Base-by-base conservation (phyloP, 176 grass and related monocot genomes). In the Juncus effusus region DNA sequence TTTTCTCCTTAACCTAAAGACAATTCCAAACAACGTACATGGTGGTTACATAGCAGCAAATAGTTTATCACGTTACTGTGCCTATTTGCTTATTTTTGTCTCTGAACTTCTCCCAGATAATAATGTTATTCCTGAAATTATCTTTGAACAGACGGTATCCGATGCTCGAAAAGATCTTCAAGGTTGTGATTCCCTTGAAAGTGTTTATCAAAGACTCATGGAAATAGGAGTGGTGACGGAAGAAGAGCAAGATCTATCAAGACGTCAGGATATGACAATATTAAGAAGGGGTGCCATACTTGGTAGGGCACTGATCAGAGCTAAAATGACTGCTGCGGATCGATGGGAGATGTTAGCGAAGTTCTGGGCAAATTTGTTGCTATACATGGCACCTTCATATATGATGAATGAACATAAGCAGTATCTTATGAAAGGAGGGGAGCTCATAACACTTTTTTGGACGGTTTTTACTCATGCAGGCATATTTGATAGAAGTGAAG, bases 31-130 rank as follows among this genome's bases (percentile, higher is more conserved):
- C 12, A 3, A 0, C 0, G 38, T 36, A 3, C 0, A 11, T 11
- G 9, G 52, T 65, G 2, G 1, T 36, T 81, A 77, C 5, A 41
- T 16, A 2, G 39, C 69, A 0, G 83, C 78, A 3, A 67, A 71
- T 6, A 81, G 67, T 67, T 14, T 86, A 59, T 86, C 83, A 1
- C 13, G 74, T 10, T 86, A 86, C 6, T 86, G 83, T 57, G 78
- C 54, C 15, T 85, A 80, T 65, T 57, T 86, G 7, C 13, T 86
- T 0, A 61, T 86, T 51, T 77, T 55, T 36, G 55, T 14, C 5
- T 74, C 83, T 4, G 72, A 81, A 7, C 7, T 81, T 12, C 3
- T 86, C 2, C 83, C 72, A 15, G 78, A 86, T 13, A 67, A 75
- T 59, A 36, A 35, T 13, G 41, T 54, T 7, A 19, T 58, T 5